Base-by-base conservation (phyloP, 192 early-diverging fungal species). In the Backusella tarrabulga region DNA sequence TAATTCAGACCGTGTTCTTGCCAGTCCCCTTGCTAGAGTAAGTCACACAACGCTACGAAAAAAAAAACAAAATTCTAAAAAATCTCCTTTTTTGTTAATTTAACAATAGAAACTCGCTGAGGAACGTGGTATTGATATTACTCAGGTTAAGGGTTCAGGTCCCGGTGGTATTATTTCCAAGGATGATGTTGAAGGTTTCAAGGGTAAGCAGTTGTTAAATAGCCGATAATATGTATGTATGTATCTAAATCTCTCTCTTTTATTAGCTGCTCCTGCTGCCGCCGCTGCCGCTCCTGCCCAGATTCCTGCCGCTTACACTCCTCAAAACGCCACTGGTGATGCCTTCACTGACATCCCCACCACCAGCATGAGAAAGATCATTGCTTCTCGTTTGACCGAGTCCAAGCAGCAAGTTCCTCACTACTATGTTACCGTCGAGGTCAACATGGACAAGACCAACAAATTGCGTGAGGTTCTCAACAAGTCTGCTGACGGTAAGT, bases 81-180 rank as follows among this genome's bases (percentile, higher is more conserved):
- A 19, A 68, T 32, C 26, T 32, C 38, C 38, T 74, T 46, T 46
- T 44, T 74, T 38, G 26, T 71, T 38, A 40, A 34, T 71, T 77
- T 63, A 32, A 34, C 19, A 66, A 40, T 84, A 91, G 87, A 93
- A 89, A 70, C 86, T 97, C 68, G 98, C 98, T 66, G 89, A 89
- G 70, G 93, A 97, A 79, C 92, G 93, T 85, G 89, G 87, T 75
- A 88, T 98, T 76, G 84, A 90, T 76, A 88, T 99, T 71, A 84
- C 86, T 67, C 84, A 90, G 50, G 84, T 99, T 75, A 85, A 86
- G 72, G 98, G 96, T 69, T 89, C 95, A 75, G 98, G 97, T 34
- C 97, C 97, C 50, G 81, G 90, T 66, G 96, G 96, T 74, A 91
- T 97, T 74, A 93, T 99, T 75, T 81, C 95, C 66, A 98, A 98